Evolutionary conservation across 2,329 filamentous ascomycete genomes (phyloP), one percentile per base, ranked within the genome.

Genomic region (Fusarium heterosporum): DNA sequence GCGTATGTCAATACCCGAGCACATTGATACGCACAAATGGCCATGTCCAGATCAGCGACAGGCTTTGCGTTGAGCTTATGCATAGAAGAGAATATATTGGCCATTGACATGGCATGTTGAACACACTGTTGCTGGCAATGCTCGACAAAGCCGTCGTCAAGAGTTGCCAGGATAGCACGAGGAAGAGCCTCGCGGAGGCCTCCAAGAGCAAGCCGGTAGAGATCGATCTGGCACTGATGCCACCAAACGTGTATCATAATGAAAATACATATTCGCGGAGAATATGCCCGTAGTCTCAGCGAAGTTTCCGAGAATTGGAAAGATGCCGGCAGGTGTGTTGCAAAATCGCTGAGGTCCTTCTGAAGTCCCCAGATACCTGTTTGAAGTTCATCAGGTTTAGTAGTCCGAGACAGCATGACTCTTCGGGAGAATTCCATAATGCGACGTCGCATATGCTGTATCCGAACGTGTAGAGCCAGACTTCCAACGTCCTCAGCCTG

Each of bases 211-310:
- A 87, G 77, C 2, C 85, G 83, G 64, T 86, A 87, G 4, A 87
- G 76, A 68, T 87, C 85, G 64, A 84, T 84, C 66, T 87, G 81
- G 57, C 85, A 87, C 62, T 87, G 85, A 28, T 84, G 79, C 84
- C 84, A 87, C 84, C 83, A 85, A 10, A 87, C 78, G 64, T 87
- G 85, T 11, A 87, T 87, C 84, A 87, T 87, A 69, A 87, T 78
- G 59, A 85, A 87, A 40, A 85, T 84, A 61, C 84, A 86, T 7
- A 88, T 79, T 5, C 85, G 79, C 3, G 85, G 83, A 1, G 85
- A 87, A 67, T 87, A 87, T 4, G 84, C 83, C 8, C 85, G 82
- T 25, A 87, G 76, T 14, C 84, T 81, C 6, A 87, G 76, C 29
- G 86, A 87, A 62, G 79, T 83, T 61, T 87, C 85, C 12, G 84